Percentiles rank a stretch among this genome's conserved stretches.
These are phyloP conservation scores for Rhizopogon roseolus DNA, from an alignment of 768 basidiomycete genomes.

Conservation along the genomic window DNA sequence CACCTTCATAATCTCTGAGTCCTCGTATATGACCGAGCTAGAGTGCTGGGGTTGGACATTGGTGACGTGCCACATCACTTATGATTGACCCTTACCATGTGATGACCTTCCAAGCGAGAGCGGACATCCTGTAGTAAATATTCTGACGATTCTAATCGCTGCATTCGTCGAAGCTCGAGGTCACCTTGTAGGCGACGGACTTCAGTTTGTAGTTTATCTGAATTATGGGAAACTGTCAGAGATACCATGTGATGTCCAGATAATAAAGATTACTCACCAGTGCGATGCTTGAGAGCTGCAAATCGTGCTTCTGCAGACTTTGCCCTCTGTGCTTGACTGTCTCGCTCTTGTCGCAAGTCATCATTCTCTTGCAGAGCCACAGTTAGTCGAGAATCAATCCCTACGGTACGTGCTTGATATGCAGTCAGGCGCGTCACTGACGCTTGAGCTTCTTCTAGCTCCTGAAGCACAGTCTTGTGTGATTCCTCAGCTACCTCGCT, in stretches of 20 bases:
- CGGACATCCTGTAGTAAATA: conserved; percentile 64
- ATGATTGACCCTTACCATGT: conserved; percentile 38
- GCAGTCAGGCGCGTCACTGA: conserved; percentile 63
- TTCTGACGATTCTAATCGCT: conserved; percentile 63
- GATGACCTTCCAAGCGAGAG: conserved; percentile 53
- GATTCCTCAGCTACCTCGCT: conserved; percentile 79
- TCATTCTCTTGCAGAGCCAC: conserved; percentile 71
- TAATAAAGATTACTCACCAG: conserved; percentile 36
- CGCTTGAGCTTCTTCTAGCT: conserved; percentile 69
- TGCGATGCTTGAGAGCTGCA: conserved; percentile 60
- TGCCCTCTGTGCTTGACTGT: conserved; percentile 63
- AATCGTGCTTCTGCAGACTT: conserved; percentile 64
- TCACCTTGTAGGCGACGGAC: conserved; percentile 59
- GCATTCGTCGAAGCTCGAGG: conserved; percentile 54
- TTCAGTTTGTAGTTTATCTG: conserved; percentile 69
- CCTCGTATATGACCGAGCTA: conserved; percentile 33
- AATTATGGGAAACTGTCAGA: neutral
- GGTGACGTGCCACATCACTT: conserved; percentile 11
- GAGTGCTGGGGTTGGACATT: conserved; percentile 28
- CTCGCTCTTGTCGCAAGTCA: conserved; percentile 80
- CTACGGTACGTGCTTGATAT: conserved; percentile 65
- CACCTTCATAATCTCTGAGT: conserved; percentile 60
- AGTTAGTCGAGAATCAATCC: conserved; percentile 64
- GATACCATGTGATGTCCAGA: neutral
- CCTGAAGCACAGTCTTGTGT: conserved; percentile 66